Base-by-base conservation (phyloP, 257 asterid species). In the Anisodus acutangulus region DNA sequence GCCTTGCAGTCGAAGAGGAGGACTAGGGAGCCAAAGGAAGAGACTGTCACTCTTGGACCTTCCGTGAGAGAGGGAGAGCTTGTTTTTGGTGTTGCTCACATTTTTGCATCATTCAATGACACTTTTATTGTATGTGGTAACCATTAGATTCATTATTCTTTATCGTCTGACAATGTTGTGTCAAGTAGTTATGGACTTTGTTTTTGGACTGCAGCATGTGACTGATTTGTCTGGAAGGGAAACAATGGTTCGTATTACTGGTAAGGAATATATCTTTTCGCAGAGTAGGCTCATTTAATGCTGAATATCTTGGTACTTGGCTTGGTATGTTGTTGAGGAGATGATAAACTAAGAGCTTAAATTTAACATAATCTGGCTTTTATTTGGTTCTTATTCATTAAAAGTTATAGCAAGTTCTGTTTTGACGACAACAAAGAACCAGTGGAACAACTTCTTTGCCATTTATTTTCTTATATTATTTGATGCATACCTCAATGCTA, bases 1-100 rank as follows among this genome's bases (percentile, higher is more conserved):
- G 41, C 7, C 62, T 49, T 74, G 80, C 81, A 74, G 81, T 74
- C 81, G 45, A 74, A 74, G 62, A 74, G 81, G 62, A 74, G 62
- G 60, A 74, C 81, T 49, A 74, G 81, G 62, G 81, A 74, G 81
- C 81, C 81, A 74, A 74, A 74, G 45, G 81, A 74, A 74, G 81
- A 74, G 81, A 74, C 81, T 2, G 81, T 74, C 19, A 74, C 62
- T 26, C 81, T 74, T 49, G 81, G 81, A 49, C 81, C 81, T 49
- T 51, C 81, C 22, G 59, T 53, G 19, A 74, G 81, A 26, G 81
- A 74, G 81, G 81, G 81, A 49, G 81, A 74, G 62, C 81, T 74
- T 74, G 62, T 74, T 49, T 74, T 74, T 6, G 81, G 81, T 49
- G 81, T 74, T 15, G 81, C 81, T 8, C 81, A 74, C 60, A 74